Conservation (phyloP, 2,329 filamentous ascomycete genomes). For the Acephala macrosclerotiorum region DNA sequence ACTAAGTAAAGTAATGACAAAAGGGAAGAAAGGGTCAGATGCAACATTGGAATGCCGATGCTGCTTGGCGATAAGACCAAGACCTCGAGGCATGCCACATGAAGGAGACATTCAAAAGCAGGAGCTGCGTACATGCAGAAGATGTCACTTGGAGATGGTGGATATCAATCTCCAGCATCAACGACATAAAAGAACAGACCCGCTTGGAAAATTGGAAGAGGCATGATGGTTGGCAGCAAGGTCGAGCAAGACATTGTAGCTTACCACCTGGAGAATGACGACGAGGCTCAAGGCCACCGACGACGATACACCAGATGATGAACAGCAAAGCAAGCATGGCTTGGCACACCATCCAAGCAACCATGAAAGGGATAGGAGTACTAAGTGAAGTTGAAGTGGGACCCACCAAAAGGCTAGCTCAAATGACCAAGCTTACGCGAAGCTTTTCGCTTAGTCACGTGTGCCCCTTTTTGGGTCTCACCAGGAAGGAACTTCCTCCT, state of each 20-base stretch:
- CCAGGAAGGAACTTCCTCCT: neutral
- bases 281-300: neutral
- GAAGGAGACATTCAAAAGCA: no score
- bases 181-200: no score
- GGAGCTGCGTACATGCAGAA: no score
- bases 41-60: no score
- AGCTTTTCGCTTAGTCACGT: slow-evolving; percentile 1
- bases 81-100: no score
- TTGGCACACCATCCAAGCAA: neutral
- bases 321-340: neutral
- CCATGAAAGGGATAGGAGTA: neutral
- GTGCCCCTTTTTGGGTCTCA: neutral
- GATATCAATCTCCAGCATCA: no score
- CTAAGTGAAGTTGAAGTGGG: neutral
- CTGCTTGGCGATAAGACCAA: no score
- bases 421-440: neutral
- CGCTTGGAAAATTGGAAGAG: no score
- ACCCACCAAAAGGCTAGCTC: neutral
- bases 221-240: no score
- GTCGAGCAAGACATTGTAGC: neutral
- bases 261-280: neutral
- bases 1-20: no score
- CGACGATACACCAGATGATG: neutral
- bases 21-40: no score
- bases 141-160: no score